Evolutionary conservation across 257 asterid genomes (phyloP), one percentile per base, ranked within the genome.

Genomic region (Capsicum rhomboideum): DNA sequence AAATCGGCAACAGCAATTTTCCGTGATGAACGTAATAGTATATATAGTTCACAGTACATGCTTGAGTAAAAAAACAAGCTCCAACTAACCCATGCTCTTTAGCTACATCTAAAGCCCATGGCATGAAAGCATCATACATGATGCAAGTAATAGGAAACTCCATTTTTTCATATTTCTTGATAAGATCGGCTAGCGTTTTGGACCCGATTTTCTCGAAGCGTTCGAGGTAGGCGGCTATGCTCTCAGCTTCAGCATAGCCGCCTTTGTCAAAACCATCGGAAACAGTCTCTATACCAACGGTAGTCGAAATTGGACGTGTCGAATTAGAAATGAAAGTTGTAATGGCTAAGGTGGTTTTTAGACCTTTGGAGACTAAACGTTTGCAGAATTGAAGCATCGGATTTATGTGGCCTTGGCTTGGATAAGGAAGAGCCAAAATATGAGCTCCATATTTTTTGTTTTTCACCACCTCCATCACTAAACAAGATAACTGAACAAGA

Each of bases 331-430:
- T 90, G 88, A 86, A 95, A 46, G 89, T 89, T 78, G 98, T 95
- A 78, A 95, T 54, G 84, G 91, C 87, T 2, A 93, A 46, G 29
- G 97, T 95, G 86, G 96, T 58, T 77, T 86, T 89, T 42, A 90
- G 53, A 0, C 90, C 89, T 85, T 92, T 91, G 88, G 88, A 90
- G 83, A 78, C 90, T n/a, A 93, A 80, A 44, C 97, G 94, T 80
- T 92, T 95, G 86, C 92, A 91, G 11, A 95, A 89, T 84, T 93
- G 94, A 74, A 84, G 90, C 91, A 93, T 83, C 17, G 98, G 98
- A 28, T 91, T 95, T n/a, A 95, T 88, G 87, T 93, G 98, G 87
- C 98, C 98, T 89, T 93, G 98, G 92, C 93, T 90, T 82, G 97
- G 98, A 80, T 91, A 94, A 29, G 98, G 97, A 52, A 93, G 8